Evolutionary conservation across 1,139 yeast species (phyloP).

Genomic region (Debaryomycetaceae sp.): DNA sequence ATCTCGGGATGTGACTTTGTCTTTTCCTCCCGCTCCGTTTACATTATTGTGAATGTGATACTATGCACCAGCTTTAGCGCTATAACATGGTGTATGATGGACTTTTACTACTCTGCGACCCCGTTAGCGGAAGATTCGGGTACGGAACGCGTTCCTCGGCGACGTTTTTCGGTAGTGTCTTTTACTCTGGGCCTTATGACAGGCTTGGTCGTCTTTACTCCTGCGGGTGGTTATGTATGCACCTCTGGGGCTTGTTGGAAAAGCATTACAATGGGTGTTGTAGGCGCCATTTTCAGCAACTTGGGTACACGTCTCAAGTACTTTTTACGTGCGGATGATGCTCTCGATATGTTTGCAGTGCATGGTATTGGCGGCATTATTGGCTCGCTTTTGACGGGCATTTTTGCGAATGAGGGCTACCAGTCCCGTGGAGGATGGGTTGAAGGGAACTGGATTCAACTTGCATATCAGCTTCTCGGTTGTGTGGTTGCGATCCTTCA

Average conservation of each 20-base stretch:
- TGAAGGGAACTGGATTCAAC: slow-evolving; percentile 34
- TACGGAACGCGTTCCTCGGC: slow-evolving; percentile 4
- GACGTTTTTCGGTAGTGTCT: slow-evolving; percentile 31
- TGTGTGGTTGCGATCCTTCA: slow-evolving; percentile 30
- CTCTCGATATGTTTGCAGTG: slow-evolving; percentile 35
- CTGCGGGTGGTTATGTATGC: slow-evolving; percentile 35
- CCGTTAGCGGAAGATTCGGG: slow-evolving; percentile 13
- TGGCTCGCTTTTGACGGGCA: slow-evolving; percentile 33
- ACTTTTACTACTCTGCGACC: slow-evolving; percentile 27
- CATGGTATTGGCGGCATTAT: slow-evolving; percentile 36
- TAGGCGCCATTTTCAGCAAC: slow-evolving; percentile 29
- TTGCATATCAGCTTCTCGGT: slow-evolving; percentile 39
- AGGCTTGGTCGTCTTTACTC: slow-evolving; percentile 35
- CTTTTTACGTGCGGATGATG: slow-evolving; percentile 30
- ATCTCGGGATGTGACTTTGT: slow-evolving; percentile 34
- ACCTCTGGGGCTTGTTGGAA: slow-evolving; percentile 32
- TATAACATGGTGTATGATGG: slow-evolving; percentile 28
- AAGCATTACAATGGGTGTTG: slow-evolving; percentile 26
- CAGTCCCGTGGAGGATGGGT: slow-evolving; percentile 39
- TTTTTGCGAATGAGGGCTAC: slow-evolving; percentile 25
- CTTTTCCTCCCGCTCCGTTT: slow-evolving; percentile 23
- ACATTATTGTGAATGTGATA: slow-evolving; percentile 25
- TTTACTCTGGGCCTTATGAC: slow-evolving; percentile 33
- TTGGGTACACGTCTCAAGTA: slow-evolving; percentile 32
- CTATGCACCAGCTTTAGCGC: slow-evolving; percentile 27